Percentiles rank a stretch among this genome's conserved stretches.
phyloP scores from a whole-genome alignment of 371 early-diverging fungal genomes.

The Saksenaea vasiformis region DNA sequence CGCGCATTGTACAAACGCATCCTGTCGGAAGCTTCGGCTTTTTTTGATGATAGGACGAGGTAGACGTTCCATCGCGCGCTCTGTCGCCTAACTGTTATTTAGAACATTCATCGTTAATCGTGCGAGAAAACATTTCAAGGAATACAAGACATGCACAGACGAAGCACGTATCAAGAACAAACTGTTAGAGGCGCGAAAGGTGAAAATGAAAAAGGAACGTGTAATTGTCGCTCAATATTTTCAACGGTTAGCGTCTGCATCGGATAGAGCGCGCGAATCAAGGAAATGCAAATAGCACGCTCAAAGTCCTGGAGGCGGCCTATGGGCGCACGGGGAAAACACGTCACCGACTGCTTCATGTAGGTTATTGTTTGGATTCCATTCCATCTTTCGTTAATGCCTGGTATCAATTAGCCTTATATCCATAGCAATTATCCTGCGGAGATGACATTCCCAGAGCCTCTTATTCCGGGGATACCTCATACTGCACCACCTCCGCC shows the following conservation, averaged over 20 bases:
- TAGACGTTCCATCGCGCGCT: constrained; percentile 2
- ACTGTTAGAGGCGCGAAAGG: constrained; percentile 40
- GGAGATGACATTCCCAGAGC: constrained; percentile 20
- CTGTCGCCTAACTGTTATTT: neutral
- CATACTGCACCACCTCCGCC: constrained; percentile 49
- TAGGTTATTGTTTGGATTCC: neutral
- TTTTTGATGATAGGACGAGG: constrained; percentile 53
- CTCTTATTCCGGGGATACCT: constrained; percentile 39
- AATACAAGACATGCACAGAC: constrained; percentile 34
- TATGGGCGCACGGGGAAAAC: constrained; percentile 48
- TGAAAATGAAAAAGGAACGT: constrained; percentile 2
- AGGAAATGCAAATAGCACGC: constrained; percentile 27
- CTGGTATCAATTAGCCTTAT: constrained; percentile 31
- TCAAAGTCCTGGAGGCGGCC: constrained; percentile 36
- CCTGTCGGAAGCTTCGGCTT: constrained; percentile 29
- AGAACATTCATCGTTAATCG: constrained; percentile 39
- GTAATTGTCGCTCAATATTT: neutral
- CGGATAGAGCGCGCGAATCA: constrained; percentile 39
- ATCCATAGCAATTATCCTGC: constrained; percentile 21
- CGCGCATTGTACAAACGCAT: constrained; percentile 38
- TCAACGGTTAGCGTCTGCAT: constrained; percentile 25
- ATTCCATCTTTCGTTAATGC: neutral
- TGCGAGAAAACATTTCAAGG: constrained; percentile 24
- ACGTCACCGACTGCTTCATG: neutral
- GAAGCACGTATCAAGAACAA: constrained; percentile 33